Base-by-base conservation (phyloP, 345 rosid species). In the Anastatica hierochuntica region DNA sequence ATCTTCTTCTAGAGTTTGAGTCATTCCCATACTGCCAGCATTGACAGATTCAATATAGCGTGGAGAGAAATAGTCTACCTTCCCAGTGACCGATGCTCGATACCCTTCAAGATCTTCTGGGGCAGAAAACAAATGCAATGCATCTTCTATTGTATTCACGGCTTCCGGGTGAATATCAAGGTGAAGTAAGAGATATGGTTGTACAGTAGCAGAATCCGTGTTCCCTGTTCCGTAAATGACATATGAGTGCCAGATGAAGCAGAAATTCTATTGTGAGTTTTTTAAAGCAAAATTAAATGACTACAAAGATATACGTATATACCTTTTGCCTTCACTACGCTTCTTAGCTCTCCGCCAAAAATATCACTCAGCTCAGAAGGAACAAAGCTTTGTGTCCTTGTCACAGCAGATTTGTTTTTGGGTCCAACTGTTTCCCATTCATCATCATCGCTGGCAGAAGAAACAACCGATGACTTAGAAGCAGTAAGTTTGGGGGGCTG, bases 391-490 rank as follows among this genome's bases (percentile, higher is more conserved):
- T 85, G 94, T 24, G 85, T 83, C 71, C 95, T 79, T 29, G 90
- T 85, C 53, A 89, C 88, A 12, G 88, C 88, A 39, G 88, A 78
- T 71, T 74, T 83, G 68, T 83, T 85, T 70, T 83, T 89, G 49
- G 84, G 97, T 48, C 95, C 94, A 67, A 83, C 95, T 5, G 84
- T 89, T 70, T 85, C 97, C 97, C 97, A 85, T 60, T 85, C 95
- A 68, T 85, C 90, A 47, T 83, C 94, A 53, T 83, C 85, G 8
- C 34, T 43, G 31, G 43, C 60, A 49, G 77, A 77, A 74, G 85
- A 76, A 56, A 75, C 67, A 37, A 81, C 46, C 13, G 80, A 72
- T 71, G 80, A 71, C 43, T 59, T 77, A 13, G 60, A 55, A 37
- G 70, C 72, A 49, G 70, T 69, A 23, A 35, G 36, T 51, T 40